Evolutionary conservation across 139 green algal species (phyloP).

Genomic region (Spirogloea muscicola): DNA sequence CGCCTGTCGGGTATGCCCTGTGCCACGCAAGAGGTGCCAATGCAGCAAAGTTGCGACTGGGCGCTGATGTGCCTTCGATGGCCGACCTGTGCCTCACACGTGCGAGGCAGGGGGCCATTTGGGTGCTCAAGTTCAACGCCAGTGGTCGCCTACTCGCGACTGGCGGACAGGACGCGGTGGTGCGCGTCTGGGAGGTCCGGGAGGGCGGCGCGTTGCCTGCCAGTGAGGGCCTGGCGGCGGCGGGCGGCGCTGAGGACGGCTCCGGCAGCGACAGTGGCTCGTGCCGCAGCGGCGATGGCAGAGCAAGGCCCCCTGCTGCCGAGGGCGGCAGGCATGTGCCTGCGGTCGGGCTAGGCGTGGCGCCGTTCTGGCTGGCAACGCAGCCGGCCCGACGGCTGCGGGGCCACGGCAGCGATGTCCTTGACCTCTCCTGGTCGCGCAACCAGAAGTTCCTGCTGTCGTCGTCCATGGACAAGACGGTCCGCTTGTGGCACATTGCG

Average conservation of each 20-base stretch:
- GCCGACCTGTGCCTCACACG: not conserved
- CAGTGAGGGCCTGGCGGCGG: no score
- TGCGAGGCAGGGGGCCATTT: slow-evolving; percentile 33
- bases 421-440: slow-evolving; percentile 82
- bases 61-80: not conserved
- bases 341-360: no score
- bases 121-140: slow-evolving; percentile 60
- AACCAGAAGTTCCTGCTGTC: slow-evolving; percentile 73
- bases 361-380: slow-evolving; percentile 15
- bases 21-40: no score
- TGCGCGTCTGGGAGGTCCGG: slow-evolving; percentile 46
- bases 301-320: no score
- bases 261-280: no score
- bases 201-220: no score
- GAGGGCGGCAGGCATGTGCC: no score
- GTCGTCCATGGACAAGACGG: slow-evolving; percentile 80
- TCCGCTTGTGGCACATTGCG: slow-evolving; percentile 81
- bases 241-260: no score
- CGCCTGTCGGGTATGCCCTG: no score
- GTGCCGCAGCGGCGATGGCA: no score
- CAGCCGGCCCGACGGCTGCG: slow-evolving; percentile 43
- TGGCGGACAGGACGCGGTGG: slow-evolving; percentile 76
- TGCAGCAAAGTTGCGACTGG: no score
- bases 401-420: slow-evolving; percentile 70
- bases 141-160: slow-evolving; percentile 74